A percentile compares a stretch with the other conserved stretches of the same genome.
Conservation (phyloP, 2,329 filamentous ascomycete genomes). For the Cercospora brassicicola region DNA sequence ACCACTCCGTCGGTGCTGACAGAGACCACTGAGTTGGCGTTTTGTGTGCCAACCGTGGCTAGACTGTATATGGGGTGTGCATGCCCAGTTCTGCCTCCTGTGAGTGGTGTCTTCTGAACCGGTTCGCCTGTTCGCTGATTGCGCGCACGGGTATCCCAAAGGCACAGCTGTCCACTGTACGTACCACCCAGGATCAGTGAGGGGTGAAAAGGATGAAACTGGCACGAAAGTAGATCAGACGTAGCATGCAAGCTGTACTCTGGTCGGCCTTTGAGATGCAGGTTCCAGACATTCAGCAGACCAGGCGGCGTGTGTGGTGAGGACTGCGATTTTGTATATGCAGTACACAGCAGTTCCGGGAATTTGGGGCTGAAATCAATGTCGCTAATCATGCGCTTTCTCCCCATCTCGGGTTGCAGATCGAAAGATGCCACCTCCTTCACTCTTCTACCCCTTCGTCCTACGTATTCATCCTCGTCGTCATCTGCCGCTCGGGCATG, state of each 20-base stretch:
- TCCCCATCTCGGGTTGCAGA: conserved; percentile 78
- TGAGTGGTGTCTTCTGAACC: conserved; percentile 93
- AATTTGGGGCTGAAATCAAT: conserved; percentile 92
- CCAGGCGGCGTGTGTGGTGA: conserved; percentile 85
- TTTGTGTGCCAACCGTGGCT: conserved; percentile 94
- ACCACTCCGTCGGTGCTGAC: conserved; percentile 95
- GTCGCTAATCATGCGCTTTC: conserved; percentile 96
- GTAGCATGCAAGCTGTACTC: conserved; percentile 97
- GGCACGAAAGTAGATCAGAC: conserved; percentile 90
- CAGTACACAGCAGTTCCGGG: conserved; percentile 85
- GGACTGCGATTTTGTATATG: conserved; percentile 76
- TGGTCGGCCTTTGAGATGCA: conserved; percentile 87
- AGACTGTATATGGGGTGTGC: conserved; percentile 96
- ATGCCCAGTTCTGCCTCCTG: conserved; percentile 75
- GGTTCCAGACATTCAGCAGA: conserved; percentile 94
- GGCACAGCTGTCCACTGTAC: conserved; percentile 91
- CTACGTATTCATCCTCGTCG: conserved; percentile 66
- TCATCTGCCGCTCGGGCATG: conserved; percentile 73
- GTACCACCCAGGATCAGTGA: conserved; percentile 94
- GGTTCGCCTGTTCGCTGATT: conserved; percentile 63
- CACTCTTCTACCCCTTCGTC: conserved; percentile 70
- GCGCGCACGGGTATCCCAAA: conserved; percentile 94
- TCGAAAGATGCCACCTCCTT: conserved; percentile 92
- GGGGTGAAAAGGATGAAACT: conserved; percentile 98
- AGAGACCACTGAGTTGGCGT: conserved; percentile 97